Evolutionary conservation across 2,329 filamentous ascomycete species (phyloP).

Genomic region (Hymenoscyphus albidus): DNA sequence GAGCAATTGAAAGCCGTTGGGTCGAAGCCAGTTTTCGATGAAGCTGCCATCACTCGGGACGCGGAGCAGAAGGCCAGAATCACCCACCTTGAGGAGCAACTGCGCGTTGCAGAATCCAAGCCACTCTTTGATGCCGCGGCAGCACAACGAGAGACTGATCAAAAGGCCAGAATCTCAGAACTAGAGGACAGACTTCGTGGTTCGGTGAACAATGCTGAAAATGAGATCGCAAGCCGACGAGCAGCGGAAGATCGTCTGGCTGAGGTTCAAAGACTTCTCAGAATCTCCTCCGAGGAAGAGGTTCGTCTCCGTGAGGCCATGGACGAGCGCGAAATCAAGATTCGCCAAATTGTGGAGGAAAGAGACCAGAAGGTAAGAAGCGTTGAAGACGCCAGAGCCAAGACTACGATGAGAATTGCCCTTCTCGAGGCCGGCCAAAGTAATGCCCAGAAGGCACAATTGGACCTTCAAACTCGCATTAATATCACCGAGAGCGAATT

Average conservation of each 20-base stretch:
- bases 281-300: slow-evolving; percentile 69
- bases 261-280: slow-evolving; percentile 67
- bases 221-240: slow-evolving; percentile 60
- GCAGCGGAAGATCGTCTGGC: slow-evolving; percentile 68
- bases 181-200: slow-evolving; percentile 65
- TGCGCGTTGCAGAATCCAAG: slow-evolving; percentile 57
- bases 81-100: slow-evolving; percentile 59
- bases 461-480: slow-evolving; percentile 54
- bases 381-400: slow-evolving; percentile 52
- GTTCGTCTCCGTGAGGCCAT: slow-evolving; percentile 62
- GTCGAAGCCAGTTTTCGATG: slow-evolving; percentile 47
- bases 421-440: slow-evolving; percentile 65
- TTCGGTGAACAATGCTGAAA: slow-evolving; percentile 60
- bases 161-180: slow-evolving; percentile 47
- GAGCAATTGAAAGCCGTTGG: slow-evolving; percentile 62
- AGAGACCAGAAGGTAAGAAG: slow-evolving; percentile 63
- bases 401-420: slow-evolving; percentile 58
- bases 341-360: slow-evolving; percentile 65
- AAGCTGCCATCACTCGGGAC: slow-evolving; percentile 22
- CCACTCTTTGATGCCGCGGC: slow-evolving; percentile 42
- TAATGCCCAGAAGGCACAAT: slow-evolving; percentile 50
- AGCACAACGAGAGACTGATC: slow-evolving; percentile 21
- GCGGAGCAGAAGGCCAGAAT: slow-evolving; percentile 36
- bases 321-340: slow-evolving; percentile 64
- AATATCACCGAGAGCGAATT: slow-evolving; percentile 53